These are phyloP conservation scores for Ormosia semicastrata DNA, from an alignment of 306 rosid genomes.

Conservation along the genomic window DNA sequence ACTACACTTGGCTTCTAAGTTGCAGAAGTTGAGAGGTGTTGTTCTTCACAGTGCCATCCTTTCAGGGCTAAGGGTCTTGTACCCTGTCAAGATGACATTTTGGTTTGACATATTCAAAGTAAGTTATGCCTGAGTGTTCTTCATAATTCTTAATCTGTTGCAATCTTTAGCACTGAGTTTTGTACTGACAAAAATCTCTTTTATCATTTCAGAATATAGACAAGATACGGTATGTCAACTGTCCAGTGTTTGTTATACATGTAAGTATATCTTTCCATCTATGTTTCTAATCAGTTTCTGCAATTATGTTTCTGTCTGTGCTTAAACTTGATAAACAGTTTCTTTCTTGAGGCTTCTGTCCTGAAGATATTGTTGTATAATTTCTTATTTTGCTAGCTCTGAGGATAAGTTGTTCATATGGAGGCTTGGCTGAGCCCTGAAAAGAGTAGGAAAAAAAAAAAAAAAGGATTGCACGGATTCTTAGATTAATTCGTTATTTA, in stretches of 20 bases:
- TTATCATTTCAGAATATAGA: constrained; percentile 77
- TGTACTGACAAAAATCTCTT: constrained; percentile 34
- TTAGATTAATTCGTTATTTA: background rate
- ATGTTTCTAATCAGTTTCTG: background rate
- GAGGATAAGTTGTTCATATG: background rate
- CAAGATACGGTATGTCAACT: constrained; percentile 79
- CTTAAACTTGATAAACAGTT: background rate
- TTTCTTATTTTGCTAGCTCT: background rate
- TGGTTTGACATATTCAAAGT: constrained; percentile 99
- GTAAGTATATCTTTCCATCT: constrained; percentile 51
- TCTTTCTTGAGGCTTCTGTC: constrained; percentile 2
- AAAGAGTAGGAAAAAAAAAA: background rate
- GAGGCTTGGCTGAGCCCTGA: background rate
- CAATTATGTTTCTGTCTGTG: constrained; percentile 15
- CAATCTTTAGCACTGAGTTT: background rate
- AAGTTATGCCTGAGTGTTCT: constrained; percentile 29
- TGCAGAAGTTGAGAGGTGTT: constrained; percentile 82
- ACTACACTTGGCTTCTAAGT: constrained; percentile 74
- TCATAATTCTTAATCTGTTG: background rate
- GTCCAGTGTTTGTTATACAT: constrained; percentile 92
- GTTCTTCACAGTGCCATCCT: constrained; percentile 98
- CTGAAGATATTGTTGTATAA: background rate
- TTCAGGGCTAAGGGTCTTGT: constrained; percentile 90
- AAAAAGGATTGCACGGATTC: background rate
- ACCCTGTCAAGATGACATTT: constrained; percentile 89